Conservation (phyloP, 768 basidiomycete species). For the Auriculariales sp. region DNA sequence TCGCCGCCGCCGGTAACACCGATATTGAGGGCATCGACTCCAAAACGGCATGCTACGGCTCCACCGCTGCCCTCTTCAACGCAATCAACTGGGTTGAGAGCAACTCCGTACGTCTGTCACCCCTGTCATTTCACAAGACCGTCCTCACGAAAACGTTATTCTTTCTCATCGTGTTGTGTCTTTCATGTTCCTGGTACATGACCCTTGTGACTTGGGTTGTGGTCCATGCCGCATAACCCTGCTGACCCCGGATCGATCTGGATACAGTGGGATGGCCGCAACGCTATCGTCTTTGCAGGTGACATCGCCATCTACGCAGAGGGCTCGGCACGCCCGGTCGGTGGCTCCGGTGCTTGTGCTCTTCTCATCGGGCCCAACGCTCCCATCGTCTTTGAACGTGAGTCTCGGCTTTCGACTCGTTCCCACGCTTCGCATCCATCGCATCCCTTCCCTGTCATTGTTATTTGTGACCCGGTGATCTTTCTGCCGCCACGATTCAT, state of each 20-base stretch:
- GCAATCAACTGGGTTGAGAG: slow-evolving; percentile 97
- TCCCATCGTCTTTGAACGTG: slow-evolving; percentile 88
- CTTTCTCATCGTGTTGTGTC: too few relatives aligned
- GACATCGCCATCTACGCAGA: slow-evolving; percentile 98
- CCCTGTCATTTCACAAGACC: too few relatives aligned
- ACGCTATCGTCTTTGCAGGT: slow-evolving; percentile 91
- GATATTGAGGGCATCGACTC: slow-evolving; percentile 99
- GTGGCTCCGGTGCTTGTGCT: slow-evolving; percentile 91
- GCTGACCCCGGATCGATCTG: too few relatives aligned
- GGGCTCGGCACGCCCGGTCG: slow-evolving; percentile 86
- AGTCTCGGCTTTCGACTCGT: slow-evolving; percentile 21
- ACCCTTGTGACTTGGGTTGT: too few relatives aligned
- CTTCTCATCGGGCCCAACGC: slow-evolving; percentile 94
- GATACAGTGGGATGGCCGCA: slow-evolving; percentile 76
- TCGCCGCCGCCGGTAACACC: slow-evolving; percentile 79
- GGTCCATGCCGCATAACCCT: too few relatives aligned
- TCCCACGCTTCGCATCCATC: not conserved
- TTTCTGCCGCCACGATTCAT: too few relatives aligned
- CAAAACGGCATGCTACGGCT: slow-evolving; percentile 98
- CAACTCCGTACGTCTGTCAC: too few relatives aligned
- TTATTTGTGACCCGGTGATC: too few relatives aligned
- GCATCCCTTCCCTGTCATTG: too few relatives aligned
- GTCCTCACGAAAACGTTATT: too few relatives aligned
- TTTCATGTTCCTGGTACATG: too few relatives aligned
- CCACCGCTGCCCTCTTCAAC: slow-evolving; percentile 97